These are phyloP conservation scores for Fusarium sp. DNA, from an alignment of 2,329 filamentous ascomycete species.

Conservation along the genomic window DNA sequence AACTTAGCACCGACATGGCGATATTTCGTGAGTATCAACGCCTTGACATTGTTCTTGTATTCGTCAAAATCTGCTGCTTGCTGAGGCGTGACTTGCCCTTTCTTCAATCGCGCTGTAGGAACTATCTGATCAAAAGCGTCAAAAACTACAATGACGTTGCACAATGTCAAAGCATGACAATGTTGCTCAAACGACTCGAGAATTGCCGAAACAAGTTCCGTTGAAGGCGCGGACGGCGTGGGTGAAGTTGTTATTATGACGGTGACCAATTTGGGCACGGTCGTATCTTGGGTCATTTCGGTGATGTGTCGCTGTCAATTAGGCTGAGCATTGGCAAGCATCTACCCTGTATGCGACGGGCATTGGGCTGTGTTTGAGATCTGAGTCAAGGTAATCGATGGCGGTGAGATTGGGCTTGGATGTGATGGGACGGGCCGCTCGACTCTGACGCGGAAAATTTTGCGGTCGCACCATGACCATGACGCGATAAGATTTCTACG, in stretches of 20 bases:
- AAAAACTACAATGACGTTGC: slow-evolving; percentile 63
- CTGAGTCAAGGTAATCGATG: slow-evolving; percentile 4
- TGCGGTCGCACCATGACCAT: not conserved
- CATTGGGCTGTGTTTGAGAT: slow-evolving; percentile 3
- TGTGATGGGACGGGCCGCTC: slow-evolving; percentile 24
- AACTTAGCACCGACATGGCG: slow-evolving; percentile 1
- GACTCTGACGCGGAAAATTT: slow-evolving; percentile 15
- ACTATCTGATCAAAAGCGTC: slow-evolving; percentile 64
- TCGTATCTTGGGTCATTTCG: slow-evolving; percentile 19
- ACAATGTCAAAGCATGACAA: slow-evolving; percentile 56
- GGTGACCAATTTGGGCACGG: slow-evolving; percentile 36
- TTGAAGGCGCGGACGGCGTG: slow-evolving; percentile 65
- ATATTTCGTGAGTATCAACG: slow-evolving; percentile 48
- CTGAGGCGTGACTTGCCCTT: slow-evolving; percentile 62
- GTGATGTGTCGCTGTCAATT: not conserved
- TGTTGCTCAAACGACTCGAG: slow-evolving; percentile 58
- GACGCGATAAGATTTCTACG: not conserved
- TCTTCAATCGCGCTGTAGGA: slow-evolving; percentile 60
- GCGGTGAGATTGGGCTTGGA: slow-evolving; percentile 12
- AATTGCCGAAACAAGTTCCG: slow-evolving; percentile 62
- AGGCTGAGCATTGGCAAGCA: not conserved
- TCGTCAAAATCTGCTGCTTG: slow-evolving; percentile 55
- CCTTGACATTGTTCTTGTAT: slow-evolving; percentile 63
- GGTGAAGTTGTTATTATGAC: slow-evolving; percentile 66
- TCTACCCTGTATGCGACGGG: slow-evolving; percentile 19